Base-by-base conservation (phyloP, 352 stramenopile species). In the Phytophthora aleatoria region DNA sequence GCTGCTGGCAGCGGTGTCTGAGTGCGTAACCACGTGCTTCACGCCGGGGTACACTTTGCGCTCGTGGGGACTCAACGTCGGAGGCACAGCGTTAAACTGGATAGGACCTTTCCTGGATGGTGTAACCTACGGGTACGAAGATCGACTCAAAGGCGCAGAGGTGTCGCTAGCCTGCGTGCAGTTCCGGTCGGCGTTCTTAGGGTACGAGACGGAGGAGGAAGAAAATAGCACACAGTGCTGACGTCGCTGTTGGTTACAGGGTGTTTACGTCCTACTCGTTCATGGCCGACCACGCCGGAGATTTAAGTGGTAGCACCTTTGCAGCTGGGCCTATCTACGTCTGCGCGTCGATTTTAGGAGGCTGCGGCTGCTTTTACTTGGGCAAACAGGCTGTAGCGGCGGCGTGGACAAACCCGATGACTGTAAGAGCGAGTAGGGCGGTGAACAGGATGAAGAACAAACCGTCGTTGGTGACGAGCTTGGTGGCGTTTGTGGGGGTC, bases 241-340 rank as follows among this genome's bases (percentile, higher is more conserved):
- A 55, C 31, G 61, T 28, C n/a, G n/a, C 2, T 20, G 30, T 28
- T 51, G 30, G 13, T 15, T 67, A 12, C 44, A 95, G 87, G 1
- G 87, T 93, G 12, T 92, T 95, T 55, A 95, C 87, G 43, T 94
- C 85, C n/a, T 95, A 89, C 53, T 87, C 85, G 55, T 95, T 91
- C 73, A 95, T 95, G 87, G 82, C 79, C 5, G 87, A 95, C 61
- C 87, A 95, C 50, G 87, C 87, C 1, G 84, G 87, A 2, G 87
- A 94, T 44, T 74, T 95, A 8, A 91, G 81, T 48, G 57, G 61
- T 1, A 31, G 43, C 5, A 82, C 57, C 42, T 50, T 82, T 24
- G 41, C 77, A 7, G 57, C 65, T 0, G 87, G 85, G 1, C 75
- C 76, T 11, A 33, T 92, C 2, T 95, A 95, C 66, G 81, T 95